These are phyloP conservation scores for Phyllosticta capitalensis DNA, from an alignment of 2,329 filamentous ascomycete genomes.

Conservation along the genomic window DNA sequence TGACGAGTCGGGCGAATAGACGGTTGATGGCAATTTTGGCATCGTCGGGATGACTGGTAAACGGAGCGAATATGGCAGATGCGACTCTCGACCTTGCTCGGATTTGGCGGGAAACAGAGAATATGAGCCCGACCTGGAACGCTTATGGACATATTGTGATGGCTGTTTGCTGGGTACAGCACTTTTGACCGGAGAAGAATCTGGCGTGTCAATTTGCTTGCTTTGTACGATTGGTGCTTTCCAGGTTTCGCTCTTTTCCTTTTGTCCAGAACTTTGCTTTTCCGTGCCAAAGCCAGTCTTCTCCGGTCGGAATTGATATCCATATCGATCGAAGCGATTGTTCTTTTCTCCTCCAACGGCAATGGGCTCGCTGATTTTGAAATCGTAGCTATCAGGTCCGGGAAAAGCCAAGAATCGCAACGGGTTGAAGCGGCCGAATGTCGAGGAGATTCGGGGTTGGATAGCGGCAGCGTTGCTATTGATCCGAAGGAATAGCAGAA, in stretches of 20 bases:
- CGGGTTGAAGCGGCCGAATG: constrained; percentile 34
- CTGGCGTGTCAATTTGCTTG: background rate
- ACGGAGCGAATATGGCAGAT: constrained; percentile 7
- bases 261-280: background rate
- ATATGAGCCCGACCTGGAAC: constrained; percentile 15
- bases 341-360: constrained; percentile 13
- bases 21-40: constrained; percentile 28
- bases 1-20: constrained; percentile 20
- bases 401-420: constrained; percentile 36
- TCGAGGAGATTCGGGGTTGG: constrained; percentile 38
- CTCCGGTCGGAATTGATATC: constrained; percentile 25
- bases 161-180: background rate
- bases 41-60: constrained; percentile 24
- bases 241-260: background rate
- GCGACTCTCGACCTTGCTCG: constrained; percentile 14
- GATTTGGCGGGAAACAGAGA: constrained; percentile 26
- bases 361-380: constrained; percentile 32
- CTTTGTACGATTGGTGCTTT: background rate
- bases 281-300: constrained; percentile 26
- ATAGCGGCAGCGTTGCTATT: constrained; percentile 50
- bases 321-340: constrained; percentile 20
- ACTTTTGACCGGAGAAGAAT: background rate
- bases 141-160: background rate
- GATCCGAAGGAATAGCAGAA: constrained; percentile 59
- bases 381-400: constrained; percentile 33